Evolutionary conservation across 1,139 yeast genomes (phyloP).

Genomic region (Zygosaccharomyces sapae): DNA sequence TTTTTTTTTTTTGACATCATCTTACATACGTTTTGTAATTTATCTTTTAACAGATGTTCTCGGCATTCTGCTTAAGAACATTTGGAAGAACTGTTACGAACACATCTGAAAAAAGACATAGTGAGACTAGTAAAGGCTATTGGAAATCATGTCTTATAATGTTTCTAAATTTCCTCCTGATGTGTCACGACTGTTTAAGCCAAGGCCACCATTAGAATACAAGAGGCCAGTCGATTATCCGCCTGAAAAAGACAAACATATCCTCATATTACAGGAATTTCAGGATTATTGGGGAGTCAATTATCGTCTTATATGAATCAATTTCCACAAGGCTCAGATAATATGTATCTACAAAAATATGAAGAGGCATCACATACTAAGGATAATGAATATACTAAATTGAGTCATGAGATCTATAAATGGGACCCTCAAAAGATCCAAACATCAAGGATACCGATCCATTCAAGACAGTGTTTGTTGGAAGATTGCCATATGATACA

Average conservation of each 20-base stretch:
- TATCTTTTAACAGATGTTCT: slow-evolving; percentile 1
- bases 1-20: slow-evolving; percentile 13
- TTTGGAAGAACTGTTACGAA: neutral
- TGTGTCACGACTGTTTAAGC: slow-evolving; percentile 62
- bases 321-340: slow-evolving; percentile 23
- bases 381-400: slow-evolving; percentile 31
- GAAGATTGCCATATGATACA: slow-evolving; percentile 61
- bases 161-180: slow-evolving; percentile 56
- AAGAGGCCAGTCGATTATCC: slow-evolving; percentile 53
- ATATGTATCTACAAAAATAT: slow-evolving; percentile 37
- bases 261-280: slow-evolving; percentile 49
- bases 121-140: neutral
- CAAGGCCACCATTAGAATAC: slow-evolving; percentile 62
- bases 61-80: slow-evolving; percentile 5
- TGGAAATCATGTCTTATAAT: slow-evolving; percentile 13
- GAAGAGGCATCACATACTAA: slow-evolving; percentile 37
- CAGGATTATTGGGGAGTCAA: slow-evolving; percentile 22
- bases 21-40: neutral
- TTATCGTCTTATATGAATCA: slow-evolving; percentile 17
- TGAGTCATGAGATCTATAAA: slow-evolving; percentile 34
- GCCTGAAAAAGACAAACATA: slow-evolving; percentile 49
- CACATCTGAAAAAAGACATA: too few species aligned
- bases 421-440: slow-evolving; percentile 62
- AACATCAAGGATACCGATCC: slow-evolving; percentile 68
- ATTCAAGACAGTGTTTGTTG: slow-evolving; percentile 69